These are phyloP conservation scores for Blastocystis sp. DNA, from an alignment of 352 stramenopile genomes.

Conservation along the genomic window DNA sequence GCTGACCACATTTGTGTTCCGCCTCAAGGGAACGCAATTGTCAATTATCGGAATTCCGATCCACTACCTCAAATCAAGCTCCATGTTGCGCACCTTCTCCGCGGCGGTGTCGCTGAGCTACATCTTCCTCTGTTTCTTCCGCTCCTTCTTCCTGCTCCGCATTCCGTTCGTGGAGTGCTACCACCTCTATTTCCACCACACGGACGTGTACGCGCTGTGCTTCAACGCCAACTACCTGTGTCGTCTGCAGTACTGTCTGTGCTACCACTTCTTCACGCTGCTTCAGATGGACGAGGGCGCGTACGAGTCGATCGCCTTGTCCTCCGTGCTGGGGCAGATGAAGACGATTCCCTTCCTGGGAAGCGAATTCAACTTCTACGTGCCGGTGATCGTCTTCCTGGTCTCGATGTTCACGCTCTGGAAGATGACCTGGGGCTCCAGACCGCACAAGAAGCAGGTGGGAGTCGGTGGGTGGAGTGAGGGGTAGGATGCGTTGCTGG, in stretches of 20 bases:
- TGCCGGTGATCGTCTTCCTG: conserved; percentile 55
- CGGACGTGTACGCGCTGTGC: conserved; percentile 59
- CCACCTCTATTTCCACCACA: conserved; percentile 49
- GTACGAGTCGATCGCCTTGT: conserved; percentile 60
- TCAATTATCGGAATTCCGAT: conserved; percentile 20
- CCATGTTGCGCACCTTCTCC: background rate
- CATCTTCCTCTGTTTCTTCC: conserved; percentile 68
- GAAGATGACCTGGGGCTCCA: background rate
- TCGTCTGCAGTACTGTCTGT: conserved; percentile 62
- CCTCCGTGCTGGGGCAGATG: conserved; percentile 63
- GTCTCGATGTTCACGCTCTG: conserved; percentile 43
- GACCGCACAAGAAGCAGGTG: conserved; percentile 13
- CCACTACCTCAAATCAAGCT: background rate
- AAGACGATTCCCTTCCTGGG: conserved; percentile 69
- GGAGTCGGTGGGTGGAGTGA: background rate
- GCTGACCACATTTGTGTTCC: conserved; percentile 44
- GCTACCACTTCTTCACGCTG: conserved; percentile 66
- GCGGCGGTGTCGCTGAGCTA: conserved; percentile 43
- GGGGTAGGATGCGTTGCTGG: background rate
- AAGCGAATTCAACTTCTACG: conserved; percentile 64
- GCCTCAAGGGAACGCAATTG: background rate
- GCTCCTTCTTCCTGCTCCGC: conserved; percentile 52
- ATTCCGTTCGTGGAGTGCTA: conserved; percentile 67
- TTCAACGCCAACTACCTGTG: conserved; percentile 73
- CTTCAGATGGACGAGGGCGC: conserved; percentile 16